Evolutionary conservation across 2,329 filamentous ascomycete species (phyloP).

Genomic region (Cercospora canescens): DNA sequence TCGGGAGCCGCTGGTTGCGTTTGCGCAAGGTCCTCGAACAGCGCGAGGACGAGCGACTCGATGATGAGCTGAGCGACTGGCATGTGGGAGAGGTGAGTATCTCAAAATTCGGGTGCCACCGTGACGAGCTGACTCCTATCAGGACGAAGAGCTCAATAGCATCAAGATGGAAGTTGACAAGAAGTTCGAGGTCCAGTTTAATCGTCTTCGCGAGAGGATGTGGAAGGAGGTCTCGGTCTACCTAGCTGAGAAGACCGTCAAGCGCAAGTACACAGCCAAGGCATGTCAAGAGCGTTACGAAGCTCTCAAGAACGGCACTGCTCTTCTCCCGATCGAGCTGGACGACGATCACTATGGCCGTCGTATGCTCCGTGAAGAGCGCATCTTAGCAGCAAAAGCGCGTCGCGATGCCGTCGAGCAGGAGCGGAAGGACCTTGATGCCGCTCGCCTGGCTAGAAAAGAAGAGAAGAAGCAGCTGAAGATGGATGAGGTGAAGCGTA

Average conservation of each 20-base stretch:
- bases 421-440: conserved; percentile 14
- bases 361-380: conserved; percentile 33
- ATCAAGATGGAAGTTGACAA: conserved; percentile 44
- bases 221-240: conserved; percentile 41
- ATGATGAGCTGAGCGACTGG: conserved; percentile 52
- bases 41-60: conserved; percentile 47
- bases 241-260: conserved; percentile 40
- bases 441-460: conserved; percentile 21
- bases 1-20: conserved; percentile 50
- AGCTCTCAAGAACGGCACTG: conserved; percentile 44
- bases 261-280: conserved; percentile 46
- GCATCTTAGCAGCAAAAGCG: conserved; percentile 31
- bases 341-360: conserved; percentile 44
- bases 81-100: conserved; percentile 48
- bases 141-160: conserved; percentile 48
- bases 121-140: neutral
- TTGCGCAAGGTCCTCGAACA: conserved; percentile 45
- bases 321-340: conserved; percentile 46
- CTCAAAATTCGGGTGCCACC: neutral
- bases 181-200: conserved; percentile 43
- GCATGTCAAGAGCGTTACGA: conserved; percentile 49
- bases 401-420: conserved; percentile 26
- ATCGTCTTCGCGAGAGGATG: conserved; percentile 44
- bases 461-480: conserved; percentile 20
- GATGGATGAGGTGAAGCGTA: conserved; percentile 13